Base-by-base conservation (phyloP, 2,329 filamentous ascomycete species). In the Xylariaceae sp. region DNA sequence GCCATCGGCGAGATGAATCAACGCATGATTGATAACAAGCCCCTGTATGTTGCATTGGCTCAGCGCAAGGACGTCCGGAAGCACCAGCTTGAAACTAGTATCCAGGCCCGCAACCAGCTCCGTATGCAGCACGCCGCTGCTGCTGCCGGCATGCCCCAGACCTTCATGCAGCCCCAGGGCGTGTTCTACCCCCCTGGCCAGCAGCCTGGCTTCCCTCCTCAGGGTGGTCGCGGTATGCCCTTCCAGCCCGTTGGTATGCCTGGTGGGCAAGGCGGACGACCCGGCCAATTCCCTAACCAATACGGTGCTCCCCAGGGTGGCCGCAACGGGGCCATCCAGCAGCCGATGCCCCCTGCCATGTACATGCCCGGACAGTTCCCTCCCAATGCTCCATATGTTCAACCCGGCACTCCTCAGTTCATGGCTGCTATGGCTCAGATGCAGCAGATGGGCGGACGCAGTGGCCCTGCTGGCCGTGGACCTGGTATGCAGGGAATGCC, bases 1-100 rank as follows among this genome's bases (percentile, higher is more conserved):
- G 94, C 94, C 58, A 92, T 99, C 58, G 90, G 91, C 54, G 94
- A 99, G 75, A 96, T 97, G 90, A 99, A 99, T 81, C 92, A 97
- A 81, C 90, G 94, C 73, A 99, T 99, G 94, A 81, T 97, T 62
- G 87, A 91, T 71, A 83, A 82, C 76, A 99, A 99, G 85, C 94
- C 94, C 50, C 81, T 99, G 54, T 99, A 99, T 69, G 94, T 99
- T 65, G 94, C 94, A 63, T 83, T 99, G 59, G 94, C 94, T 58
- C 94, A 99, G 81, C 92, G 94, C 76, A 99, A 99, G 85, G 94
- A 99, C 75, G 92, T 99, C 66, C 91, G 94, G 75, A 96, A 96
- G 84, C 96, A 85, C 78, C 94, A 97, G 80, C 89, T 99, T 62
- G 94, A 99, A 80, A 92, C 92, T 65, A 96, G 90, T 75, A 99